These are phyloP conservation scores for Yamadazyma philogaea DNA, from an alignment of 805 yeast species.

Conservation along the genomic window DNA sequence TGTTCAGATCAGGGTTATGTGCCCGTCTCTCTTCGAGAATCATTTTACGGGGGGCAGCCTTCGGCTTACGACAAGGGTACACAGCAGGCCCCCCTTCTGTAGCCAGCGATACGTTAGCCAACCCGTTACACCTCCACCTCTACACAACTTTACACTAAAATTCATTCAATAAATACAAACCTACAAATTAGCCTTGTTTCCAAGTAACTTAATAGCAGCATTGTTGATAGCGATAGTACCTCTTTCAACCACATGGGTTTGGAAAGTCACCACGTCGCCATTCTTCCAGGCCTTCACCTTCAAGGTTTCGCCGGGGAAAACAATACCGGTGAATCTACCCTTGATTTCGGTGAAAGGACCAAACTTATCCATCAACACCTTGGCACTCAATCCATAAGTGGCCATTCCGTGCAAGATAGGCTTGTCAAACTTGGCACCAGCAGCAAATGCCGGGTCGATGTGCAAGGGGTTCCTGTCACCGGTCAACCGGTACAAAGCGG, in stretches of 20 bases:
- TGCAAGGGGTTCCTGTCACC: conserved; percentile 96
- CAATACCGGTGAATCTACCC: conserved; percentile 86
- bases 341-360: conserved; percentile 84
- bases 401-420: conserved; percentile 95
- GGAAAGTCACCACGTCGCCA: conserved; percentile 70
- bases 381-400: conserved; percentile 77
- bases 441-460: conserved; percentile 88
- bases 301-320: conserved; percentile 91
- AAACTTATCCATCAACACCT: conserved; percentile 70
- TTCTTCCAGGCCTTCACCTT: conserved; percentile 81
- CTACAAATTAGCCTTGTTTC: conserved; percentile 40
- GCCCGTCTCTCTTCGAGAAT: no score
- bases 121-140: no score
- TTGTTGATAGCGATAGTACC: conserved; percentile 74
- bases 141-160: background rate
- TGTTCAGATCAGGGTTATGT: no score
- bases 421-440: conserved; percentile 74
- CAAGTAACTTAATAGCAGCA: conserved; percentile 70
- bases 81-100: no score
- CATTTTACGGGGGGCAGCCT: no score
- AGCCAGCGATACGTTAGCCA: no score
- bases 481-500: conserved; percentile 84
- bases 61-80: no score
- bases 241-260: conserved; percentile 77
- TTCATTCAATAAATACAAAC: conserved; percentile 4